A percentile compares a stretch with the other conserved stretches of the same genome.
These are phyloP conservation scores for Ormosia semicastrata DNA, from an alignment of 306 rosid genomes.

Conservation along the genomic window DNA sequence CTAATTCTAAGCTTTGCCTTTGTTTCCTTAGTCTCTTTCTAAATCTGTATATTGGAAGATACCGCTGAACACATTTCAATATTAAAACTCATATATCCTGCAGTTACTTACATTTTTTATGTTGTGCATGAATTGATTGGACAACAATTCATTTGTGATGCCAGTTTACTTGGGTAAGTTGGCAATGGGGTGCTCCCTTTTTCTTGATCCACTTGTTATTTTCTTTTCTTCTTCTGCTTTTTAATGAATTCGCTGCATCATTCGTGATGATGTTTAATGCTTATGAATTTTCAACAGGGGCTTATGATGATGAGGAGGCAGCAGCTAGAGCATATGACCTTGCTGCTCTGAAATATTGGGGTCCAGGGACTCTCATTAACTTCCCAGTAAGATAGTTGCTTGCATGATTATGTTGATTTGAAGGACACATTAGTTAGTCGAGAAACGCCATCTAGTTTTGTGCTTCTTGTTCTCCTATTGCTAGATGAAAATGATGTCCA, in stretches of 20 bases:
- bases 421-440: background rate
- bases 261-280: background rate
- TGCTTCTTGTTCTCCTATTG: background rate
- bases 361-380: conserved; percentile 96
- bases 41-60: background rate
- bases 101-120: conserved; percentile 39
- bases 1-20: background rate
- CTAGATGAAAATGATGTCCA: background rate
- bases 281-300: conserved; percentile 53
- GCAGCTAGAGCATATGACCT: conserved; percentile 99
- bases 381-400: conserved; percentile 72
- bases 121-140: conserved; percentile 48
- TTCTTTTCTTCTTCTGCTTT: background rate
- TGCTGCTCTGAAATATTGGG: conserved; percentile 99
- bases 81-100: background rate
- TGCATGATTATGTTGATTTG: background rate
- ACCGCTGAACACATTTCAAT: background rate
- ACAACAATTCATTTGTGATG: conserved; percentile 29
- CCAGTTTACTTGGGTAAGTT: conserved; percentile 97
- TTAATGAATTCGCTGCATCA: background rate
- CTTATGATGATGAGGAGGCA: conserved; percentile 98
- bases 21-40: conserved; percentile 2
- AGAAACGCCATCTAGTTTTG: background rate
- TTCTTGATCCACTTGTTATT: background rate
- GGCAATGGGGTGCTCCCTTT: background rate